phyloP scores from a whole-genome alignment of 345 rosid genomes.

The Diplotaxis tenuifolia region DNA sequence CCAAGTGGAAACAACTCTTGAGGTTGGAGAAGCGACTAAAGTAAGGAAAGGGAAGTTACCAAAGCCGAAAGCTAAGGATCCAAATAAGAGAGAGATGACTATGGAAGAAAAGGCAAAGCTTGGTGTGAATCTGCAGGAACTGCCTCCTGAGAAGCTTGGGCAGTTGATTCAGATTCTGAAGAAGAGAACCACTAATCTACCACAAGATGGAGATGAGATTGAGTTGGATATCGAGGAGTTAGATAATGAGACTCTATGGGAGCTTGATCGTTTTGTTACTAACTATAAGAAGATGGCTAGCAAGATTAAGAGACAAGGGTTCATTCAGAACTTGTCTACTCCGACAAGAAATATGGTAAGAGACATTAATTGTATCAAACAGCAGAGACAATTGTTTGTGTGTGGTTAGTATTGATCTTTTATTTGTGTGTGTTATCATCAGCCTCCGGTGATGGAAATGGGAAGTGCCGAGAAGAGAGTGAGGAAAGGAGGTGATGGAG shows the following conservation, averaged over 20 bases:
- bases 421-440: too few relatives aligned
- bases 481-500: slow-evolving; percentile 57
- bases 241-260: slow-evolving; percentile 74
- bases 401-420: too few relatives aligned
- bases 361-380: too few relatives aligned
- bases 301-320: slow-evolving; percentile 68
- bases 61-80: slow-evolving; percentile 81
- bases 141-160: slow-evolving; percentile 80
- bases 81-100: too few relatives aligned
- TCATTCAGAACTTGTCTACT: slow-evolving; percentile 22
- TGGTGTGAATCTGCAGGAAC: slow-evolving; percentile 63
- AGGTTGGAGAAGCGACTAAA: slow-evolving; percentile 4
- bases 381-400: too few relatives aligned
- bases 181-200: slow-evolving; percentile 65
- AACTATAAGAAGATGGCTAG: slow-evolving; percentile 75
- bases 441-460: slow-evolving; percentile 44
- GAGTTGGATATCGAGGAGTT: slow-evolving; percentile 75
- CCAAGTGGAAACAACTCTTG: slow-evolving; percentile 3
- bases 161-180: slow-evolving; percentile 63
- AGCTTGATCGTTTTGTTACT: slow-evolving; percentile 73
- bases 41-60: slow-evolving; percentile 51
- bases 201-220: slow-evolving; percentile 80
- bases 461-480: slow-evolving; percentile 51
- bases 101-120: too few relatives aligned
- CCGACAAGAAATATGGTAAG: slow-evolving; percentile 30